Conservation (phyloP, 2,329 filamentous ascomycete genomes). For the Delphinella strobiligena region DNA sequence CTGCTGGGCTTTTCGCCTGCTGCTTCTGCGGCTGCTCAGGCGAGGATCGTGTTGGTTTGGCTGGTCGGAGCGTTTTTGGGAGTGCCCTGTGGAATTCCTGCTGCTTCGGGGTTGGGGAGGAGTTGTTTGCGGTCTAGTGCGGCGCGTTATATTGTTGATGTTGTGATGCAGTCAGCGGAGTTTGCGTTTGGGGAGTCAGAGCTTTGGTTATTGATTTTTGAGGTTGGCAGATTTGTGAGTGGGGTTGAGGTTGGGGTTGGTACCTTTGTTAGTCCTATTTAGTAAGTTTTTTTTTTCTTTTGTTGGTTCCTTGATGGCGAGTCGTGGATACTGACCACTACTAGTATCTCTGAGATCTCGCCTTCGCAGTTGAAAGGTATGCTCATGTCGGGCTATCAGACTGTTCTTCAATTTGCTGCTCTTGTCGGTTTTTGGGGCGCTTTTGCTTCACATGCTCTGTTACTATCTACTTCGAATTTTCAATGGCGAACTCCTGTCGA, state of each 20-base stretch:
- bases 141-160: slow-evolving; percentile 8
- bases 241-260: slow-evolving; percentile 10
- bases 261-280: slow-evolving; percentile 9
- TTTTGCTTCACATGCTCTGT: slow-evolving; percentile 4
- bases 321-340: background rate
- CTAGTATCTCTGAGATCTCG: slow-evolving; percentile 10
- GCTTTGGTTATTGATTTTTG: slow-evolving; percentile 6
- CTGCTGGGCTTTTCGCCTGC: slow-evolving; percentile 10
- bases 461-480: slow-evolving; percentile 1
- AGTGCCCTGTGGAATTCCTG: slow-evolving; percentile 9
- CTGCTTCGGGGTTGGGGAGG: slow-evolving; percentile 6
- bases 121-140: slow-evolving; percentile 9
- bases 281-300: slow-evolving; percentile 5
- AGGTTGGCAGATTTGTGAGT: slow-evolving; percentile 7
- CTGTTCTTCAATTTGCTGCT: slow-evolving; percentile 4
- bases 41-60: slow-evolving; percentile 7
- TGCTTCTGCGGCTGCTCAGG: slow-evolving; percentile 6
- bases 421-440: slow-evolving; percentile 8
- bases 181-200: background rate
- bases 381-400: slow-evolving; percentile 9
- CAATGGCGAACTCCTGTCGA: slow-evolving; percentile 8
- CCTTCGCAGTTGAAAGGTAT: slow-evolving; percentile 5
- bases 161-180: slow-evolving; percentile 6
- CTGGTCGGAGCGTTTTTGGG: slow-evolving; percentile 11
- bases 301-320: background rate